Evolutionary conservation across 169 alveolate genomes (phyloP), one percentile per base, ranked within the genome.

Genomic region (Cystoisospora suis): DNA sequence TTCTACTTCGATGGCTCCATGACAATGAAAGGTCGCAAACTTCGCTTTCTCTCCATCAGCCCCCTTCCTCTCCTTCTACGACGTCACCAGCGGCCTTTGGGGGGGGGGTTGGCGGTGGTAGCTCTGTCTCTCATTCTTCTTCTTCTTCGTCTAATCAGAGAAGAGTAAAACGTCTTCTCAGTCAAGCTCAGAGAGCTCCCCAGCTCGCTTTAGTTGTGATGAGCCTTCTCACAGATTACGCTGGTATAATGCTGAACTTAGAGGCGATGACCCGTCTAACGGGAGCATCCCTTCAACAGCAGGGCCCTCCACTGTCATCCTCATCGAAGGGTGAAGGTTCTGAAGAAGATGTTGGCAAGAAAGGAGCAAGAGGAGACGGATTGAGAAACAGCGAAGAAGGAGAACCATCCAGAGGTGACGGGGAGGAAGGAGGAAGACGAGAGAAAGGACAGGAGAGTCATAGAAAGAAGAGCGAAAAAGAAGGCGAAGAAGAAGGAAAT

Each of bases 1-100:
- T 87, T 85, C 59, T 87, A 75, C 86, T 87, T 12, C 86, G 91
- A 42, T 87, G 85, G 91, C 75, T 87, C 77, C 61, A 44, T 42
- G 91, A 69, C 38, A 53, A 87, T 53, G 58, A 87, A 61, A 85
- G 85, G 77, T 77, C 79, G 32, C 85, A 59, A 49, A 36, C 17
- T 72, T 56, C 53, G 75, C 75, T n/a, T 42, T n/a, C n/a, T n/a
- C n/a, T n/a, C n/a, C n/a, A n/a, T n/a, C 90, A 61, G 42, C 90
- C 70, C 85, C 83, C n/a, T n/a, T n/a, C n/a, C n/a, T n/a, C n/a
- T n/a, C n/a, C n/a, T n/a, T n/a, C n/a, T n/a, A n/a, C n/a, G n/a
- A n/a, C n/a, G n/a, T n/a, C n/a, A n/a, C n/a, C n/a, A n/a, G n/a
- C n/a, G n/a, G n/a, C n/a, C n/a, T n/a, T n/a, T n/a, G n/a, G n/a